These are phyloP conservation scores for Fraxinus platypoda DNA, from an alignment of 305 asterid genomes.

Conservation along the genomic window DNA sequence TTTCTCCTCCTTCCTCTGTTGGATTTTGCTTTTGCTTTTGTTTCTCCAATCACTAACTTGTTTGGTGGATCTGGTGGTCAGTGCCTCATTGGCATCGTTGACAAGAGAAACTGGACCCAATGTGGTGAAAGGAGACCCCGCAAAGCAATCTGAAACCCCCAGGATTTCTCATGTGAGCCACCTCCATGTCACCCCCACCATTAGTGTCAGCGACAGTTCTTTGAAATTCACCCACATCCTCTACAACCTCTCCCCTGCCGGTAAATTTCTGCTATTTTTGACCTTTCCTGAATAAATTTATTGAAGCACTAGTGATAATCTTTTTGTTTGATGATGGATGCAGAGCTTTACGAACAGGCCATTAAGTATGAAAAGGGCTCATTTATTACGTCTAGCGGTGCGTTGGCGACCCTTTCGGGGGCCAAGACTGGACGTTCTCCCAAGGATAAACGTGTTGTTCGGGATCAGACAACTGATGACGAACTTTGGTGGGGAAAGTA, in stretches of 20 bases:
- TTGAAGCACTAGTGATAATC: not conserved
- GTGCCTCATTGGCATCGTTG: slow-evolving; percentile 95
- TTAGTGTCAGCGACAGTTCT: slow-evolving; percentile 68
- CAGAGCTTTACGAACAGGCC: slow-evolving; percentile 98
- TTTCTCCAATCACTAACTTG: not conserved
- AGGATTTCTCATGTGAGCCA: slow-evolving; percentile 49
- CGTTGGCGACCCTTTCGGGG: slow-evolving; percentile 93
- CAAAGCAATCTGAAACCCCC: slow-evolving; percentile 66
- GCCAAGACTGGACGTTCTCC: slow-evolving; percentile 99
- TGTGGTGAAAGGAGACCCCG: slow-evolving; percentile 90
- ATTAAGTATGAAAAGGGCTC: slow-evolving; percentile 86
- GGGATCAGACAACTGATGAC: slow-evolving; percentile 69
- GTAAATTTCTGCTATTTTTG: slow-evolving; percentile 32
- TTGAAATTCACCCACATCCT: slow-evolving; percentile 95
- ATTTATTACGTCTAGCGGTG: slow-evolving; percentile 85
- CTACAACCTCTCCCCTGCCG: slow-evolving; percentile 94
- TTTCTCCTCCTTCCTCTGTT: not conserved
- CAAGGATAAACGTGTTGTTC: slow-evolving; percentile 92
- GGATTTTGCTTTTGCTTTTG: not conserved
- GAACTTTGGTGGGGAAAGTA: slow-evolving; percentile 99
- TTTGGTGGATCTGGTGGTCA: slow-evolving; percentile 13
- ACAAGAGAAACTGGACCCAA: slow-evolving; percentile 95
- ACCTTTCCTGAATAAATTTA: not conserved
- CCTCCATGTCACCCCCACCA: slow-evolving; percentile 46
- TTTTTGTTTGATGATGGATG: not conserved